Base-by-base conservation (phyloP, 2,329 filamentous ascomycete species). In the Coleophoma crateriformis region DNA sequence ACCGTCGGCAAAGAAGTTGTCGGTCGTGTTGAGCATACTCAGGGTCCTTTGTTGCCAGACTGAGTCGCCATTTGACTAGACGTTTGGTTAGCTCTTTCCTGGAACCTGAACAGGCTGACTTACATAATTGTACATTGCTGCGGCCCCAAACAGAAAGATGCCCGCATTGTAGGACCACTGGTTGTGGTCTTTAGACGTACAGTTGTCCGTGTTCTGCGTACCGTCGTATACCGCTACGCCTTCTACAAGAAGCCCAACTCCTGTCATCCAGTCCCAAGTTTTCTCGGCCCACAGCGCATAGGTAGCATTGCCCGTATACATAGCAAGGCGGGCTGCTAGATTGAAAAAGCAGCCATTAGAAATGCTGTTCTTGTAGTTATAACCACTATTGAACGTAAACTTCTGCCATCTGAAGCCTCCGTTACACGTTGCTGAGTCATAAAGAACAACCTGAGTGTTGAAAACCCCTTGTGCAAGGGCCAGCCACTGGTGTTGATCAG, bases 331-430 rank as follows among this genome's bases (percentile, higher is more conserved):
- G 2, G 87, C 79, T 5, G 75, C 79, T 5, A 83, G 64, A 46
- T 80, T 78, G 63, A 83, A 82, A 64, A 82, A 81, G 49, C 77
- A 79, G 3, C 77, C 79, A 56, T 82, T 79, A 0, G 79, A 81
- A 51, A 83, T 82, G 12, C 77, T 77, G 54, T 83, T 83, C 61
- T 84, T 92, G 75, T 92, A 90, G 58, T 85, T 77, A 67, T 84
- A 95, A 12, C 90, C 90, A 33, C 77, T 81, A 64, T 95, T 92
- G 73, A 87, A 90, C 1, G 79, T 74, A 63, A 87, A 92, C 45
- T 95, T 90, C 69, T 95, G 90, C 88, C 88, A 92, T 52, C 87
- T 78, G 42, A 94, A 66, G 6, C 89, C 89, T 34, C 88, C 89
- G 14, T 73, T 74, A 58, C 89, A 95, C 48, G 79, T 71, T 0